These are phyloP conservation scores for Colletotrichum cordylinicola DNA, from an alignment of 2,329 filamentous ascomycete genomes.

Conservation along the genomic window DNA sequence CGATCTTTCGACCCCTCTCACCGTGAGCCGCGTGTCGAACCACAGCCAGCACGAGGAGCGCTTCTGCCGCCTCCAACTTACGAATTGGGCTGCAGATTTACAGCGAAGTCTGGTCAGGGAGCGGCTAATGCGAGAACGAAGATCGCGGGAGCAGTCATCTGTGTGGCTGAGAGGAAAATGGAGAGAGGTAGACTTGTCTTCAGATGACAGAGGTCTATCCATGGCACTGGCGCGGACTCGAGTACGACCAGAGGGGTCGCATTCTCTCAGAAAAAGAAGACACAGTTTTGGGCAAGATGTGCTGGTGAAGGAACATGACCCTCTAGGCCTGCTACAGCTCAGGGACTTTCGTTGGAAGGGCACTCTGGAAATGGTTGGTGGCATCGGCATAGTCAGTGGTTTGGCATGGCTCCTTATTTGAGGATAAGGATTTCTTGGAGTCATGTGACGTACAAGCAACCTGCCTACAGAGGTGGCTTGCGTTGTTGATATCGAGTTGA, in stretches of 20 bases:
- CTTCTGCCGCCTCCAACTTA: constrained; percentile 64
- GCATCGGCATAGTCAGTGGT: constrained; percentile 76
- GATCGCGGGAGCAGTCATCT: constrained; percentile 67
- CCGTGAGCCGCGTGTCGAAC: neutral
- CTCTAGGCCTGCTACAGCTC: constrained; percentile 77
- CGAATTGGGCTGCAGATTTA: constrained; percentile 82
- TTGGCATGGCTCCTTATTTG: constrained; percentile 63
- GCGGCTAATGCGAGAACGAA: constrained; percentile 69
- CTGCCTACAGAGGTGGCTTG: neutral
- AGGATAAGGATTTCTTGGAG: neutral
- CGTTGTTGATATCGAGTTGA: neutral
- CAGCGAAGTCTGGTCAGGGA: constrained; percentile 79
- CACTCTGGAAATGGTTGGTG: constrained; percentile 75
- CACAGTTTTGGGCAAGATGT: constrained; percentile 22
- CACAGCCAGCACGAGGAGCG: constrained; percentile 36
- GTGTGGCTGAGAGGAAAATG: constrained; percentile 73
- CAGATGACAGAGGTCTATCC: neutral
- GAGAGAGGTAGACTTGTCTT: constrained; percentile 34
- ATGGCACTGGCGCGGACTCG: constrained; percentile 1
- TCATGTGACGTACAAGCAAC: neutral
- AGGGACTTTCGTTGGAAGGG: constrained; percentile 69
- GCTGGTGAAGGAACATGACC: constrained; percentile 68
- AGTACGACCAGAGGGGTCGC: neutral
- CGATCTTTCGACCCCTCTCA: neutral
- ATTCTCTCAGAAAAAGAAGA: constrained; percentile 19